These are phyloP conservation scores for Serendipita sp. DNA, from an alignment of 768 basidiomycete species.

Conservation along the genomic window DNA sequence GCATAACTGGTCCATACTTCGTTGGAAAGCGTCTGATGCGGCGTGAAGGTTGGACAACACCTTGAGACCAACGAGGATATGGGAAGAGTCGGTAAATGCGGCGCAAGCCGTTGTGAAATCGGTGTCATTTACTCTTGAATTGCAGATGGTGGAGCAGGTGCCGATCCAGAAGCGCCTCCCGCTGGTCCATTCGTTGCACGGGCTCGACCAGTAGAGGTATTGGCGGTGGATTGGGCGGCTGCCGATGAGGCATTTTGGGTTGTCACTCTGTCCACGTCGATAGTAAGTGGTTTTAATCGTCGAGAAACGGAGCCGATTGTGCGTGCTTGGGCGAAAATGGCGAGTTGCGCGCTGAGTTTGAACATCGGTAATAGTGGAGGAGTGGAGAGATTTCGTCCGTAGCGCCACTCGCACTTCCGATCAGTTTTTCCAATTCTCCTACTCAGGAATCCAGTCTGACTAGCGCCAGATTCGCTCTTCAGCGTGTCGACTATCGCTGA, in stretches of 20 bases:
- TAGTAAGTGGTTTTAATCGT: slow-evolving; percentile 76
- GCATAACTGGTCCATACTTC: slow-evolving; percentile 29
- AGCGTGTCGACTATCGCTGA: background rate
- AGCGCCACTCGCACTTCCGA: slow-evolving; percentile 66
- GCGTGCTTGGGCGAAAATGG: slow-evolving; percentile 82
- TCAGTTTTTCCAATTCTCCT: slow-evolving; percentile 60
- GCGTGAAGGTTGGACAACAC: slow-evolving; percentile 71
- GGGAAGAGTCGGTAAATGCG: slow-evolving; percentile 29
- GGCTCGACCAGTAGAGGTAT: slow-evolving; percentile 24
- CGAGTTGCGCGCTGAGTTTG: slow-evolving; percentile 70
- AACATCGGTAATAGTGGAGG: slow-evolving; percentile 71
- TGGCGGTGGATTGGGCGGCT: slow-evolving; percentile 30
- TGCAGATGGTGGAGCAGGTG: slow-evolving; percentile 12
- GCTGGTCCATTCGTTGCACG: slow-evolving; percentile 1
- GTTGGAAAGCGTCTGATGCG: slow-evolving; percentile 62
- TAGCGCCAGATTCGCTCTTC: slow-evolving; percentile 29
- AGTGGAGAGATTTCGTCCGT: slow-evolving; percentile 68
- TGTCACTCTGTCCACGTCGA: slow-evolving; percentile 77
- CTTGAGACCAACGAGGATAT: slow-evolving; percentile 74
- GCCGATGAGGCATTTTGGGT: slow-evolving; percentile 11
- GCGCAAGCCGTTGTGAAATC: slow-evolving; percentile 24
- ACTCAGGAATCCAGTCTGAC: slow-evolving; percentile 73
- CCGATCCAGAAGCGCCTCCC: slow-evolving; percentile 9
- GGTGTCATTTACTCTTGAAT: slow-evolving; percentile 32
- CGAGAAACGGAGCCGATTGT: slow-evolving; percentile 92